Evolutionary conservation across 768 basidiomycete species (phyloP), one percentile per base, ranked within the genome.

Genomic region (Mycena kentingensis): DNA sequence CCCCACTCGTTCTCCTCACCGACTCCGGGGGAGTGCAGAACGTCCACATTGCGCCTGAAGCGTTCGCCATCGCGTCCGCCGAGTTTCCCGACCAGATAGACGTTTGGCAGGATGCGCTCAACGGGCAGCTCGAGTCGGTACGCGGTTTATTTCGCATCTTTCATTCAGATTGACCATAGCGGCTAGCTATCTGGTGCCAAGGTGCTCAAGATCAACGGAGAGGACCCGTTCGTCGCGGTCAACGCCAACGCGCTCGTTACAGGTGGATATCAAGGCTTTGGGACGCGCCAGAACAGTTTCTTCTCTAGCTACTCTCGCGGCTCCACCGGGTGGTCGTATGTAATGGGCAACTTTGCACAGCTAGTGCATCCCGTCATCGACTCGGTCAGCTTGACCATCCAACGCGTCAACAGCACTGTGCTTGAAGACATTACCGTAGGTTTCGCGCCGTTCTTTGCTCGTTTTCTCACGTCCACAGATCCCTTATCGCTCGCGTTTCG

Each of bases 401-500:
- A 75, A 53, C 75, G 75, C 13, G 62, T 71, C 36, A 73, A 75
- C 46, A 69, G 65, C 39, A 72, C 60, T 18, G 28, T 41, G 8
- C 69, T 67, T 18, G 77, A 80, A 31, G 79, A 72, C 3, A 65
- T 84, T 56, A 73, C 71, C 1, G 82, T 81, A 36, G 45, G 75
- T 64, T 26, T 44, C 46, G 38, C 15, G 35, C 47, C 16, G n/a
- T 19, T 31, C 37, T 28, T n/a, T n/a, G n/a, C n/a, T n/a, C n/a
- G n/a, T n/a, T n/a, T n/a, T n/a, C n/a, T n/a, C n/a, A 24, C 18
- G 24, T 28, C 8, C 45, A 8, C 32, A 84, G 82, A 64, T 84
- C 46, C 82, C 83, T 12, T 85, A 82, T 64, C 78, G 79, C 31
- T 82, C 82, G 3, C 75, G 80, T 35, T 73, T 83, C 54, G 75